Conservation (phyloP, 1,284 basidiomycete genomes). For the Rhodotorula sp. region DNA sequence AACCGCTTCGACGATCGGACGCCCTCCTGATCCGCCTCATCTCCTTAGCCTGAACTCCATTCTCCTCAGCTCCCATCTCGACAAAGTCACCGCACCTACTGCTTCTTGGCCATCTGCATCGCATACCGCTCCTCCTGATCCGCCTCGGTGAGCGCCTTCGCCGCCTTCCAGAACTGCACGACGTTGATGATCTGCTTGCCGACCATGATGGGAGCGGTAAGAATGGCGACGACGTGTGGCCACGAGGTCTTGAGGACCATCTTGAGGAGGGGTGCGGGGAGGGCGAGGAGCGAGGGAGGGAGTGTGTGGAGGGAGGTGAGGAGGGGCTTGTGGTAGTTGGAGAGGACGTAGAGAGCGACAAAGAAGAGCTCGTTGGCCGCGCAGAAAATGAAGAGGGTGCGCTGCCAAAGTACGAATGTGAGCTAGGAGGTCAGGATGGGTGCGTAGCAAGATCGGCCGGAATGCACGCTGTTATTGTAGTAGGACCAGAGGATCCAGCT, state of each 20-base stretch:
- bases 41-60: too few species aligned
- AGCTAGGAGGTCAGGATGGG: not conserved
- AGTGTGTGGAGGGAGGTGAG: constrained; percentile 69
- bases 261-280: constrained; percentile 41
- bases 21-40: too few species aligned
- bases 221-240: constrained; percentile 69
- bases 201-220: constrained; percentile 70
- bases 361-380: constrained; percentile 98
- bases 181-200: constrained; percentile 92
- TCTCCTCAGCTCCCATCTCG: too few species aligned
- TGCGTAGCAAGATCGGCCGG: too few species aligned
- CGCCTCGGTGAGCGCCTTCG: constrained; percentile 63
- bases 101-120: constrained; percentile 14
- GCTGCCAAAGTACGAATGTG: constrained; percentile 51
- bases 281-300: constrained; percentile 60
- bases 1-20: too few species aligned
- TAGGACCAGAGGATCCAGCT: constrained; percentile 89
- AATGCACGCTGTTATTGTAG: constrained; percentile 82
- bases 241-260: constrained; percentile 60
- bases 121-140: constrained; percentile 41
- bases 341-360: constrained; percentile 91
- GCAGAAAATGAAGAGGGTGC: constrained; percentile 87
- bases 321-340: constrained; percentile 63
- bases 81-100: not conserved
- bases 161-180: constrained; percentile 98